Evolutionary conservation across 257 asterid genomes (phyloP).

Genomic region (Buddleja alternifolia): DNA sequence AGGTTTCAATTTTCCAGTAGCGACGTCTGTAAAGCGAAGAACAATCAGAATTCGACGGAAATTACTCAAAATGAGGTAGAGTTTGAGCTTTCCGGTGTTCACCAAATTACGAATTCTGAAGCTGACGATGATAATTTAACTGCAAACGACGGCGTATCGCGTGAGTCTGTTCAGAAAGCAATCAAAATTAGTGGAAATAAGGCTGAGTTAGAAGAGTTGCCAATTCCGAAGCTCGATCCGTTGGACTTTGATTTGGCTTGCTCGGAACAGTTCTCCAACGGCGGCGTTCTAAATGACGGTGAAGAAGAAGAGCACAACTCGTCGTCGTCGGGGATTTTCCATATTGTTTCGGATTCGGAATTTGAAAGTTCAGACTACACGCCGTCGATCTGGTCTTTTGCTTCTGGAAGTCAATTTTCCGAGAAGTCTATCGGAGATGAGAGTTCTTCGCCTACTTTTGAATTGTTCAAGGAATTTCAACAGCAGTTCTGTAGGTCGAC

Average conservation of each 20-base stretch:
- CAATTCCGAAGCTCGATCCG: slow-evolving; percentile 28
- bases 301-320: slow-evolving; percentile 38
- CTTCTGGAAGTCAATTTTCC: slow-evolving; percentile 92
- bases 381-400: slow-evolving; percentile 60
- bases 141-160: slow-evolving; percentile 37
- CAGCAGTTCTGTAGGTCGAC: slow-evolving; percentile 68
- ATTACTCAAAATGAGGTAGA: slow-evolving; percentile 33
- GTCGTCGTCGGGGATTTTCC: slow-evolving; percentile 57
- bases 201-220: slow-evolving; percentile 36
- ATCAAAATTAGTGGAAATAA: slow-evolving; percentile 32
- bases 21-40: slow-evolving; percentile 30
- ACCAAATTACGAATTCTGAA: slow-evolving; percentile 21
- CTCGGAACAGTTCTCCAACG: slow-evolving; percentile 70
- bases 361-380: slow-evolving; percentile 57
- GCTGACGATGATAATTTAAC: slow-evolving; percentile 33
- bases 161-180: slow-evolving; percentile 35
- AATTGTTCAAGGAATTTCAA: slow-evolving; percentile 63
- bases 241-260: slow-evolving; percentile 67
- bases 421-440: slow-evolving; percentile 62
- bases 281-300: slow-evolving; percentile 30
- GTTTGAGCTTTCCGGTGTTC: slow-evolving; percentile 26
- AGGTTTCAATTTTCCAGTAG: slow-evolving; percentile 29
- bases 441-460: slow-evolving; percentile 65
- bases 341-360: slow-evolving; percentile 54
- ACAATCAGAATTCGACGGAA: slow-evolving; percentile 32